Evolutionary conservation across 371 early-diverging fungal species (phyloP).

Genomic region (Entomophthora muscae): DNA sequence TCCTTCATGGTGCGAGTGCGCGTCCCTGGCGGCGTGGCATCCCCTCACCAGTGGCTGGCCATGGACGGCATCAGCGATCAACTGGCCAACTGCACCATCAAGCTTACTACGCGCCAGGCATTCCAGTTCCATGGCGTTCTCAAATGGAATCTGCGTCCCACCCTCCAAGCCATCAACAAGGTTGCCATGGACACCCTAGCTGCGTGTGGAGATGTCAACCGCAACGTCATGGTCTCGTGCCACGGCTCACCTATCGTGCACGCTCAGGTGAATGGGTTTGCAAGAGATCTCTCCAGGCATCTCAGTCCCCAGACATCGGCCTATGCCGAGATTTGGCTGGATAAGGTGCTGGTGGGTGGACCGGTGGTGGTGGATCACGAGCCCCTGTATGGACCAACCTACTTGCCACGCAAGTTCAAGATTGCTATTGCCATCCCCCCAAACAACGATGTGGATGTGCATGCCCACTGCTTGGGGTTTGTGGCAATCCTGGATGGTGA

Average conservation of each 20-base stretch:
- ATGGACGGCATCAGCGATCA: conserved; percentile 71
- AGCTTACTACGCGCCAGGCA: conserved; percentile 86
- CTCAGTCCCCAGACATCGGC: conserved; percentile 70
- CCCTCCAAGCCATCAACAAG: conserved; percentile 79
- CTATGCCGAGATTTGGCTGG: conserved; percentile 92
- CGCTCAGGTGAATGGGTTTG: conserved; percentile 52
- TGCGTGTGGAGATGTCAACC: conserved; percentile 93
- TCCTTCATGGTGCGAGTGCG: conserved; percentile 92
- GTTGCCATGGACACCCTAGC: conserved; percentile 76
- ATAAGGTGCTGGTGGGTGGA: conserved; percentile 59
- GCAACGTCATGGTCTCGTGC: conserved; percentile 83
- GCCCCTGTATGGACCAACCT: conserved; percentile 80
- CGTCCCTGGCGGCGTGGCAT: conserved; percentile 76
- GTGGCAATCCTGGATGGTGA: conserved; percentile 68
- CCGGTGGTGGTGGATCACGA: conserved; percentile 62
- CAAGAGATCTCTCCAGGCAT: conserved; percentile 44
- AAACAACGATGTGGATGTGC: conserved; percentile 87
- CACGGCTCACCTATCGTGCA: conserved; percentile 60
- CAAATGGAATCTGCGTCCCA: conserved; percentile 66
- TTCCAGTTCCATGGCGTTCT: conserved; percentile 90
- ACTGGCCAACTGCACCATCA: conserved; percentile 72
- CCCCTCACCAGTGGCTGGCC: conserved; percentile 75
- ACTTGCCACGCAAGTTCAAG: conserved; percentile 90
- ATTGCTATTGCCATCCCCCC: conserved; percentile 84
- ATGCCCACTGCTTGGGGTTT: conserved; percentile 83